Percentiles rank a stretch among this genome's conserved stretches.
phyloP scores from a whole-genome alignment of 1,139 yeast species.

The Saccharomyces hybrid region DNA sequence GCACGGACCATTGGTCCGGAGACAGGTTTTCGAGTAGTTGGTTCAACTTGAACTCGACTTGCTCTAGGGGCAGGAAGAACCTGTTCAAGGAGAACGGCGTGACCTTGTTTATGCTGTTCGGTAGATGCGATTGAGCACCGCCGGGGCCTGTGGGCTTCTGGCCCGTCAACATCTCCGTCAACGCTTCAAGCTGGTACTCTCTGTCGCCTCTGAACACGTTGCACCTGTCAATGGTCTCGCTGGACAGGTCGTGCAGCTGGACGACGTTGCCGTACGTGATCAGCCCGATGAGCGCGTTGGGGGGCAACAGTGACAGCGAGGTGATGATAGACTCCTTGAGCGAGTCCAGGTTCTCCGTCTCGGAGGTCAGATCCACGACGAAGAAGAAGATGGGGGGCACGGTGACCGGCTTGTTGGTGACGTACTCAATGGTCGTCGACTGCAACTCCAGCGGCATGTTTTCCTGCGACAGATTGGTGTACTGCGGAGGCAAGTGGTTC shows the following conservation, averaged over 20 bases:
- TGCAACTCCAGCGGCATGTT: conserved; percentile 83
- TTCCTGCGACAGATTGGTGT: conserved; percentile 75
- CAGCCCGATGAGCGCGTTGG: conserved; percentile 86
- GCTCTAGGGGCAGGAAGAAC: conserved; percentile 78
- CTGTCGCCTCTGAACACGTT: conserved; percentile 91
- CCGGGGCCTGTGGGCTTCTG: conserved; percentile 26
- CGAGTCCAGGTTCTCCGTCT: conserved; percentile 83
- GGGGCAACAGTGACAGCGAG: conserved; percentile 78
- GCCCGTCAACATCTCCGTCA: conserved; percentile 65
- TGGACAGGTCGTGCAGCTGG: conserved; percentile 87
- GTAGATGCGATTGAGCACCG: conserved; percentile 14
- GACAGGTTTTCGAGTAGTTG: conserved; percentile 71
- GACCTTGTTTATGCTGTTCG: conserved; percentile 24
- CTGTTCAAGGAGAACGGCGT: conserved; percentile 48
- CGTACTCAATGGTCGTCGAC: conserved; percentile 86
- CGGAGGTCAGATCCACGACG: conserved; percentile 91
- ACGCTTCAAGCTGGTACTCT: conserved; percentile 71
- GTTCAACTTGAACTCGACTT: conserved; percentile 81
- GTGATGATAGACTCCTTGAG: conserved; percentile 80
- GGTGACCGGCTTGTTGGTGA: conserved; percentile 79
- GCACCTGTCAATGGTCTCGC: conserved; percentile 67
- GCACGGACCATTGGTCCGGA: conserved; percentile 89
- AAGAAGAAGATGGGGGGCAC: conserved; percentile 87
- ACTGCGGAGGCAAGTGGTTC: conserved; percentile 85
- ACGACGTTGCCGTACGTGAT: conserved; percentile 93